Conservation (phyloP, 352 stramenopile genomes). For the Phytophthora nicotianae region DNA sequence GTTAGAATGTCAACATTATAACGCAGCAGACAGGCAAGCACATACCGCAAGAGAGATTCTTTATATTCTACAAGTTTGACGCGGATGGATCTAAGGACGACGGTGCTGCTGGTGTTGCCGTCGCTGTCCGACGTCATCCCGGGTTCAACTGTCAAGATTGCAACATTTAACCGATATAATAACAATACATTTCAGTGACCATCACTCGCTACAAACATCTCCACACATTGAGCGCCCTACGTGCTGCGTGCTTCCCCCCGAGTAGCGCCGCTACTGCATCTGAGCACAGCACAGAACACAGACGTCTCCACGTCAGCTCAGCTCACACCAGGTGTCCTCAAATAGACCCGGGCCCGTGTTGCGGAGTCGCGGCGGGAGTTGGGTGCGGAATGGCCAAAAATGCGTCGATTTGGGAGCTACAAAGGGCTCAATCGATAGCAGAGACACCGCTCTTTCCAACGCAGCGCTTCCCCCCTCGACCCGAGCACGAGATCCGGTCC, state of each 20-base stretch:
- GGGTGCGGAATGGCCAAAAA: slow-evolving; percentile 30
- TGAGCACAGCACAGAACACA: slow-evolving; percentile 27
- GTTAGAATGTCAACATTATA: slow-evolving; percentile 16
- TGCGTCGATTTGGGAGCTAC: slow-evolving; percentile 16
- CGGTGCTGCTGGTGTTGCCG: slow-evolving; percentile 38
- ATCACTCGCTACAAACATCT: slow-evolving; percentile 20
- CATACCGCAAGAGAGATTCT: slow-evolving; percentile 66
- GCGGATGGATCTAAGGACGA: slow-evolving; percentile 57
- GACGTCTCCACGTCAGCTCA: slow-evolving; percentile 19
- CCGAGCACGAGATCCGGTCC: slow-evolving; percentile 15
- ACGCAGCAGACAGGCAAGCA: slow-evolving; percentile 6
- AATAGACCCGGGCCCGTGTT: slow-evolving; percentile 17
- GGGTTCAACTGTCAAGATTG: slow-evolving; percentile 46
- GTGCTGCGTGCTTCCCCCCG: slow-evolving; percentile 30
- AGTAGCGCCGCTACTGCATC: slow-evolving; percentile 39
- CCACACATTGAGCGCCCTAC: slow-evolving; percentile 13
- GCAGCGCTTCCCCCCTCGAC: slow-evolving; percentile 13
- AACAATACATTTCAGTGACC: slow-evolving; percentile 25
- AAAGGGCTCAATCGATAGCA: slow-evolving; percentile 25
- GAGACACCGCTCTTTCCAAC: slow-evolving; percentile 20
- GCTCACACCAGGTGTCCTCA: neutral
- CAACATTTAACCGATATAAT: slow-evolving; percentile 34
- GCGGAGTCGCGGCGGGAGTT: slow-evolving; percentile 19
- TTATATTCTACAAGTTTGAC: slow-evolving; percentile 81
- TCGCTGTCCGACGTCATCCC: slow-evolving; percentile 56